phyloP scores from a whole-genome alignment of 2,329 filamentous ascomycete genomes.

The Diplodia scrobiculata region DNA sequence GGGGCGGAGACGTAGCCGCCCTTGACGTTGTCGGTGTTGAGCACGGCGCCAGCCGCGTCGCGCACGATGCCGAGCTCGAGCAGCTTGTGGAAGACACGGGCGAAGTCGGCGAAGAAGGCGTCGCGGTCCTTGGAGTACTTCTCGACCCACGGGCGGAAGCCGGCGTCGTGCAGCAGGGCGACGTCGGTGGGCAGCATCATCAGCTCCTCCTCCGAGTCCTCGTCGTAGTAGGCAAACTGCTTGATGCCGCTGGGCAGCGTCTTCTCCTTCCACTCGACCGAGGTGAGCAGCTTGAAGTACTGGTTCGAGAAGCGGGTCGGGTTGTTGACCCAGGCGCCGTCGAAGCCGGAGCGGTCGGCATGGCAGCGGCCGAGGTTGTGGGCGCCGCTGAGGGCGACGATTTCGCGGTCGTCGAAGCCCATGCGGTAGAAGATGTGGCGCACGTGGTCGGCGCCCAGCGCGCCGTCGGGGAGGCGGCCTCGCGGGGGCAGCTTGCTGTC shows the following conservation, averaged over 20 bases:
- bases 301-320: conserved; percentile 62
- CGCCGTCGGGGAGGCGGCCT: conserved; percentile 59
- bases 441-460: conserved; percentile 58
- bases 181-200: conserved; percentile 71
- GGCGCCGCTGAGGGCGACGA: conserved; percentile 59
- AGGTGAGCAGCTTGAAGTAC: conserved; percentile 58
- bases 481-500: conserved; percentile 61
- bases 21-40: conserved; percentile 60
- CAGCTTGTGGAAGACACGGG: conserved; percentile 61
- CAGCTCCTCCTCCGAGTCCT: conserved; percentile 58
- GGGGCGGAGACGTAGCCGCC: conserved; percentile 61
- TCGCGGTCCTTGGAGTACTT: conserved; percentile 64
- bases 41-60: conserved; percentile 56
- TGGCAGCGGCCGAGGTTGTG: conserved; percentile 62
- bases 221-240: conserved; percentile 63
- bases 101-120: conserved; percentile 63
- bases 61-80: conserved; percentile 62
- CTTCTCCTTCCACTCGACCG: conserved; percentile 58
- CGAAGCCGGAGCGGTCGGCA: conserved; percentile 58
- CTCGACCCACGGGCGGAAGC: conserved; percentile 60
- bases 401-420: conserved; percentile 64
- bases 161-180: conserved; percentile 57
- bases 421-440: conserved; percentile 61
- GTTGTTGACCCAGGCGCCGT: conserved; percentile 62
- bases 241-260: conserved; percentile 55